Base-by-base conservation (phyloP, 2,329 filamentous ascomycete species). In the Trichoderma aggressivum region DNA sequence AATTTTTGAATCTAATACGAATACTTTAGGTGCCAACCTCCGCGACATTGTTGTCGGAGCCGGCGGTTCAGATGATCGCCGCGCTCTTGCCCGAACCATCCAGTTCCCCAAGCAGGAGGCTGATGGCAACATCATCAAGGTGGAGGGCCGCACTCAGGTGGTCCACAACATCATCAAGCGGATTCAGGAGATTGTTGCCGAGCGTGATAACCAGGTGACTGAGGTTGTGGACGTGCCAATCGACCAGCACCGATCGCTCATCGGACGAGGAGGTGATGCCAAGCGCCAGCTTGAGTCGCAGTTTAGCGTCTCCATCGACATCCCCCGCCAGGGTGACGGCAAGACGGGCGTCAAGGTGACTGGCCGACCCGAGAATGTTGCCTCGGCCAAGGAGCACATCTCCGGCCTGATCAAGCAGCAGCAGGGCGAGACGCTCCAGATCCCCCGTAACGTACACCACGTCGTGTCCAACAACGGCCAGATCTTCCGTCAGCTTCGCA, bases 61-160 rank as follows among this genome's bases (percentile, higher is more conserved):
- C 60, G 97, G 96, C 73, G 97, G 96, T 11, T 94, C 94, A 47
- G 92, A 94, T 75, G 94, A 97, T 78, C 89, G 91, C 73, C 90
- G 92, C 53, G 91, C 92, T 73, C 89, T 96, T 76, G 93, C 94
- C 65, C 92, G 95, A 74, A 94, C 95, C 77, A 94, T 99, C 72
- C 94, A 95, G 80, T 98, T 99, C 86, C 96, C 96, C 71, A 94
- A 94, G 80, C 91, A 93, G 74, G 94, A 97, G 71, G 89, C 91
- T 66, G 91, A 92, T 72, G 94, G 92, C 58, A 93, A 92, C 78
- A 88, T 87, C 30, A 97, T 99, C 81, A 94, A 92, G 79, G 86
- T 99, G 7, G 94, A 98, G 82, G 96, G 96, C 34, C 91, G 92
- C 61, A 90, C 89, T 73, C 89, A 90, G 50, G 86, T 99, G 28